Evolutionary conservation across 441 rosid species (phyloP), one percentile per base, ranked within the genome.

Genomic region (Mallotus repandus): DNA sequence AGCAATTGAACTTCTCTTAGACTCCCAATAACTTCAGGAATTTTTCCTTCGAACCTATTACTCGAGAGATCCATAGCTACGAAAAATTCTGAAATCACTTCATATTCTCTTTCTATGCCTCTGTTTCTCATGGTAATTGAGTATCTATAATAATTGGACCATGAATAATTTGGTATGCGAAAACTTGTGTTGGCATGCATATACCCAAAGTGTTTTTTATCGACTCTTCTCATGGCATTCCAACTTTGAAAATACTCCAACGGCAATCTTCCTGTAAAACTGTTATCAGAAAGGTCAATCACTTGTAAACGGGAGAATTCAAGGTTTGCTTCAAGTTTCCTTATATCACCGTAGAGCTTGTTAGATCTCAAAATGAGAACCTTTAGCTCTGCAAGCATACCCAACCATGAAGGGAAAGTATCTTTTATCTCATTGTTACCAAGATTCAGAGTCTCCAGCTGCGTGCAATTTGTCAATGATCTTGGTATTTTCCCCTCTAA

Each of bases 291-390:
- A 25, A 25, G 29, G 29, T 25, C 29, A 1, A 25, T 25, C 1
- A 25, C 1, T 1, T 25, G 29, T 1, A 25, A 25, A 0, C 29
- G 0, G 29, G 29, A 25, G 1, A 25, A 25, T 25, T 25, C 29
- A n/a, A n/a, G n/a, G n/a, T n/a, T n/a, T n/a, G n/a, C n/a, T n/a
- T n/a, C n/a, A n/a, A n/a, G n/a, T n/a, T n/a, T n/a, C n/a, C n/a
- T n/a, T n/a, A n/a, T n/a, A n/a, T 25, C 29, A 25, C 97, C 97
- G 21, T 50, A 58, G n/a, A 91, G 88, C 0, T 4, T 58, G 74
- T 93, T 91, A 4, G 71, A 79, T 32, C 92, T 84, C 25, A 93
- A 72, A 9, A 85, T 83, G 8, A 91, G 87, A 63, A 85, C 88
- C 0, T 79, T 80, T 70, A 93, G 55, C 35, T 43, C 82, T 53